A percentile compares a stretch with the other conserved stretches of the same genome.
phyloP scores from a whole-genome alignment of 2,329 filamentous ascomycete genomes.

The Claviceps digitariae region DNA sequence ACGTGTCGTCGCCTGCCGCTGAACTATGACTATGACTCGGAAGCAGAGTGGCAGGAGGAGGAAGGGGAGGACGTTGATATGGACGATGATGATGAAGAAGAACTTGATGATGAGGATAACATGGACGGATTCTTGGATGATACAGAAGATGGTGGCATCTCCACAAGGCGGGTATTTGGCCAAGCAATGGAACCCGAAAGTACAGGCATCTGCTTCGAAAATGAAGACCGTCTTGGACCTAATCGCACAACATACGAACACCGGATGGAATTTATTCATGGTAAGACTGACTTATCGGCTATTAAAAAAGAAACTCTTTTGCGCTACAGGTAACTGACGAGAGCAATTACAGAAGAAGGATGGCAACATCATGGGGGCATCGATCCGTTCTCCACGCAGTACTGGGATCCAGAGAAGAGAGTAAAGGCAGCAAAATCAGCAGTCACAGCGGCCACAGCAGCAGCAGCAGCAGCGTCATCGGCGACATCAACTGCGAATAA shows the following conservation, averaged over 20 bases:
- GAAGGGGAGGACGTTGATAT: conserved; percentile 55
- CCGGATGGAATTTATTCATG: conserved; percentile 61
- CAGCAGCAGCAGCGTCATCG: conserved; percentile 7
- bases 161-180: conserved; percentile 42
- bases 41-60: conserved; percentile 74
- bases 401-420: conserved; percentile 50
- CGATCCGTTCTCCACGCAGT: conserved; percentile 70
- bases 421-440: conserved; percentile 10
- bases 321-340: conserved; percentile 1
- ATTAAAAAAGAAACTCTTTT: background rate
- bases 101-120: conserved; percentile 62
- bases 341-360: conserved; percentile 28
- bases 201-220: conserved; percentile 77
- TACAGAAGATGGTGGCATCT: conserved; percentile 51
- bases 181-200: conserved; percentile 63
- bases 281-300: conserved; percentile 30
- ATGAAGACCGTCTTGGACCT: conserved; percentile 32
- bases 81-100: conserved; percentile 55
- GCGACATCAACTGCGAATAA: conserved; percentile 9
- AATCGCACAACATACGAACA: conserved; percentile 42
- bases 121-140: conserved; percentile 87
- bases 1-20: conserved; percentile 43
- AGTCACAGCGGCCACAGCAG: background rate
- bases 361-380: conserved; percentile 44
- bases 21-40: conserved; percentile 75